A percentile compares a stretch with the other conserved stretches of the same genome.
Evolutionary conservation across 2,329 filamentous ascomycete genomes (phyloP).

Genomic region (Botrytis sinoallii): DNA sequence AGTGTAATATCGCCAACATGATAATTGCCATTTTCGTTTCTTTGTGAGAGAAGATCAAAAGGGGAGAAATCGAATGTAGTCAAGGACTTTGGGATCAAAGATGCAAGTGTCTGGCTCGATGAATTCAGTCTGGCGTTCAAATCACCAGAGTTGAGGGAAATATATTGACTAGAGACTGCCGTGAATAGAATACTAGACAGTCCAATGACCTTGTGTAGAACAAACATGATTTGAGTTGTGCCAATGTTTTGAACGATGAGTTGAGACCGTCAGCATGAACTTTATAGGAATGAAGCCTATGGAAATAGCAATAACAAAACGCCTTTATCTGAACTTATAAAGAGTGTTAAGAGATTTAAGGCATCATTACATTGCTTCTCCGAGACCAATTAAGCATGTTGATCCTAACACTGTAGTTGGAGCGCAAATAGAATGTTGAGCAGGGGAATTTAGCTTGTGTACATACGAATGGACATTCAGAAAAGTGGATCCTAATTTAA

Average conservation of each 20-base stretch:
- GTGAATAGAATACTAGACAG: not conserved
- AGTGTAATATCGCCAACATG: constrained; percentile 58
- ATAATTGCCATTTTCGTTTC: constrained; percentile 52
- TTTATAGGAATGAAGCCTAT: not conserved
- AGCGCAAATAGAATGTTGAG: not conserved
- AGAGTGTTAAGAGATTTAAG: not conserved
- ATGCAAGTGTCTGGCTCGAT: constrained; percentile 49
- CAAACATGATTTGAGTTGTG: not conserved
- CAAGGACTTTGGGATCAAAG: constrained; percentile 42
- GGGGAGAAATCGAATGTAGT: constrained; percentile 54
- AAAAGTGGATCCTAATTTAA: not conserved
- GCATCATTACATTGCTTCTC: not conserved
- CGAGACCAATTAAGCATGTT: too few species aligned
- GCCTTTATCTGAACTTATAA: not conserved
- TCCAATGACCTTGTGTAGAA: not conserved
- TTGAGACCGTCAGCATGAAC: not conserved
- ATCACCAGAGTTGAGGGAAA: constrained; percentile 28
- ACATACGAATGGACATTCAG: not conserved
- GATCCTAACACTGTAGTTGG: not conserved
- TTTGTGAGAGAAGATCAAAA: constrained; percentile 46
- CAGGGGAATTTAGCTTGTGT: not conserved
- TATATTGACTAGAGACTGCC: constrained; percentile 12
- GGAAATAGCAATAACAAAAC: too few species aligned
- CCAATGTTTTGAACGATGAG: not conserved
- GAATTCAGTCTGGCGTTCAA: constrained; percentile 45